These are phyloP conservation scores for Aspergillus chevalieri DNA, from an alignment of 2,329 filamentous ascomycete species.

Conservation along the genomic window DNA sequence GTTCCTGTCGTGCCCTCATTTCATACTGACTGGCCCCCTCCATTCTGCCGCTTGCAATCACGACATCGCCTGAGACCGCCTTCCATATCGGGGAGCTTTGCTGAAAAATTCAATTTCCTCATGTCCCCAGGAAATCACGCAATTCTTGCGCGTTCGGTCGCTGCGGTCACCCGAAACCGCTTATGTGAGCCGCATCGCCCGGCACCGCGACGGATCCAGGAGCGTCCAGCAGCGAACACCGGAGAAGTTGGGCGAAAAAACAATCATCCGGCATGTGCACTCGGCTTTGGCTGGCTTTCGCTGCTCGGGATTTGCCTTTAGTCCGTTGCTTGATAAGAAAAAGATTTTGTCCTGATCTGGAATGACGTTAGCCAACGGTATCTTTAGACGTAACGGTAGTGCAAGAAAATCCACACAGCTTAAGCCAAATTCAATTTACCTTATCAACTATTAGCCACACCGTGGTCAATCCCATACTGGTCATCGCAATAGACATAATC, in stretches of 20 bases:
- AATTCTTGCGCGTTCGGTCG: constrained; percentile 27
- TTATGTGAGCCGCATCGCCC: constrained; percentile 7
- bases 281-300: not conserved
- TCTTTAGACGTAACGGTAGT: not conserved
- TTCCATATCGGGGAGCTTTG: constrained; percentile 15
- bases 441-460: not conserved
- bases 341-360: not conserved
- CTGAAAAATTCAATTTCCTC: constrained; percentile 27
- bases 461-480: not conserved
- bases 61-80: constrained; percentile 25
- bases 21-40: constrained; percentile 12
- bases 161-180: constrained; percentile 12
- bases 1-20: constrained; percentile 16
- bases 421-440: not conserved
- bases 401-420: not conserved
- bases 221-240: not conserved
- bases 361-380: not conserved
- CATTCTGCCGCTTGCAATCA: constrained; percentile 24
- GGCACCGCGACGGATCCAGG: constrained; percentile 1
- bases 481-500: not conserved
- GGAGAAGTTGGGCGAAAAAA: not conserved
- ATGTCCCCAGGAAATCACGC: constrained; percentile 33
- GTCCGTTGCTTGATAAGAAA: not conserved
- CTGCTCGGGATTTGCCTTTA: not conserved
- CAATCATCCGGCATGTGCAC: not conserved